These are phyloP conservation scores for Plantago rigida DNA, from an alignment of 305 asterid species.

Conservation along the genomic window DNA sequence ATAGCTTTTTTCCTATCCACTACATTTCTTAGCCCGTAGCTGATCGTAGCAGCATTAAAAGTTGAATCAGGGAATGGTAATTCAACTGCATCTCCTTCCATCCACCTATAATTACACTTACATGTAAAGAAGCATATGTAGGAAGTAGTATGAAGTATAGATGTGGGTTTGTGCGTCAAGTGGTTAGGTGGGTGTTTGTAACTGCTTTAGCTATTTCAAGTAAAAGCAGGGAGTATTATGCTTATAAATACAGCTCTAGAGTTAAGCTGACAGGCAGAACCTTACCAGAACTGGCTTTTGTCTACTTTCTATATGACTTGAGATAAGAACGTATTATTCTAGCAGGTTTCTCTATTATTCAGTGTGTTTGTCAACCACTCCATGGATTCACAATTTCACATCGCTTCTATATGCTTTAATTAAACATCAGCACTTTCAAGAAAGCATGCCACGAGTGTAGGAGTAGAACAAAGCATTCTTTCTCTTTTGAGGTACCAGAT, in stretches of 20 bases:
- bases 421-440: too few species aligned
- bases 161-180: background rate
- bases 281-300: too few species aligned
- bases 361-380: background rate
- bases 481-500: too few species aligned
- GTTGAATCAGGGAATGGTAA: constrained; percentile 58
- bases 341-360: background rate
- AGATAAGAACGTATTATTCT: too few species aligned
- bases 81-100: constrained; percentile 69
- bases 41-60: constrained; percentile 79
- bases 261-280: too few species aligned
- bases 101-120: constrained; percentile 47
- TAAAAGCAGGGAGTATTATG: background rate
- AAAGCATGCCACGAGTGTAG: too few species aligned
- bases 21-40: constrained; percentile 71
- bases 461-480: too few species aligned
- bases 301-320: too few species aligned
- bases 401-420: background rate
- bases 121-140: background rate
- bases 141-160: background rate
- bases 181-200: background rate
- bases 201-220: background rate
- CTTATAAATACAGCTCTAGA: too few species aligned
- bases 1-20: constrained; percentile 55
- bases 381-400: too few species aligned